Conservation (phyloP, 1,284 basidiomycete genomes). For the Tilletiaria anomala region DNA sequence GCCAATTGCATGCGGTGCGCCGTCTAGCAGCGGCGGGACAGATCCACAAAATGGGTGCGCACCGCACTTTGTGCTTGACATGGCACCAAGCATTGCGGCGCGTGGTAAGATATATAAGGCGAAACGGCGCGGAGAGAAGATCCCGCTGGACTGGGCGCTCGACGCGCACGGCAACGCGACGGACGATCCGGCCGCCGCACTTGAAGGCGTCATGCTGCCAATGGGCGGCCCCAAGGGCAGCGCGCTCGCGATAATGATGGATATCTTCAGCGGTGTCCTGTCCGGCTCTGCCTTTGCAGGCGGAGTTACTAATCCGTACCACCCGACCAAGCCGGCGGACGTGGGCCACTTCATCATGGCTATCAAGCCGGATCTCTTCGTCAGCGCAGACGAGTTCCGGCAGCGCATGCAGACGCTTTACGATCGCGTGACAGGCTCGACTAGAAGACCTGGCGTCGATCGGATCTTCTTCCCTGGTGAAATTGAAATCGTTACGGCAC, state of each 20-base stretch:
- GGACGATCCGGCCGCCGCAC: slow-evolving; percentile 1
- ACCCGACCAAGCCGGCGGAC: slow-evolving; percentile 1
- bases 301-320: slow-evolving; percentile 2
- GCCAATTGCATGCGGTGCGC: no score
- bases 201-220: slow-evolving; percentile 3
- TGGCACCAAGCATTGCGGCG: slow-evolving; percentile 3
- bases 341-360: slow-evolving; percentile 5
- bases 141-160: slow-evolving; percentile 4
- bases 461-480: slow-evolving; percentile 5
- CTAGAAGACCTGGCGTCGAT: slow-evolving; percentile 1
- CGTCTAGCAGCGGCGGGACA: no score
- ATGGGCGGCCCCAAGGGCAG: slow-evolving; percentile 5
- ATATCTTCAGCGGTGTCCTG: slow-evolving; percentile 4
- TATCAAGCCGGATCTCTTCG: slow-evolving; percentile 5
- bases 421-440: slow-evolving; percentile 1
- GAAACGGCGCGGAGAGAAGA: slow-evolving; percentile 1
- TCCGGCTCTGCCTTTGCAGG: slow-evolving; percentile 5
- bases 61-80: slow-evolving; percentile 5
- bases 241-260: slow-evolving; percentile 4
- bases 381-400: slow-evolving; percentile 2
- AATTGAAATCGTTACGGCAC: no score
- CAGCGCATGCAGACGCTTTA: slow-evolving; percentile 1
- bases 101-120: slow-evolving; percentile 4
- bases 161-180: slow-evolving; percentile 1
- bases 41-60: no score